Conservation (phyloP, 805 yeast species). For the Yamadazyma ubonensis region DNA sequence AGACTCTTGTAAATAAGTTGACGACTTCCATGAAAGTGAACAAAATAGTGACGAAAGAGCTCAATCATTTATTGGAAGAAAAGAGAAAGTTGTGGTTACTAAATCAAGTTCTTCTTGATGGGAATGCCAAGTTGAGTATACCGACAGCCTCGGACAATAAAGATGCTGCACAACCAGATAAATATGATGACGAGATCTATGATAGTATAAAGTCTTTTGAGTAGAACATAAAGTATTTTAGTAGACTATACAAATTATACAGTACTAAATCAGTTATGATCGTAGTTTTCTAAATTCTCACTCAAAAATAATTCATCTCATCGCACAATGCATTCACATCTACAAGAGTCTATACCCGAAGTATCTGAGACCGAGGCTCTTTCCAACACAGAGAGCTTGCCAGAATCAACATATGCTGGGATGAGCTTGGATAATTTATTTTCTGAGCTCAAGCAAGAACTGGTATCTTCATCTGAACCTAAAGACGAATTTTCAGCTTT, state of each 20-base stretch:
- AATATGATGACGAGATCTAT: constrained; percentile 14
- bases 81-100: constrained; percentile 39
- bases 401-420: constrained; percentile 16
- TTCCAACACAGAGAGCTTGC: constrained; percentile 26
- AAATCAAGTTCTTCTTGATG: constrained; percentile 45
- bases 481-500: constrained; percentile 32
- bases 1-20: constrained; percentile 29
- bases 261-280: too few relatives aligned
- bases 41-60: constrained; percentile 30
- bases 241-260: too few relatives aligned
- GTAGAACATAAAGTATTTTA: constrained; percentile 1
- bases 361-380: constrained; percentile 24
- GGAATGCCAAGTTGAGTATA: constrained; percentile 38
- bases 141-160: constrained; percentile 14
- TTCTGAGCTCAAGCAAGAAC: constrained; percentile 27
- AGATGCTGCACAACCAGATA: constrained; percentile 10
- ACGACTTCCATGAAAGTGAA: constrained; percentile 41
- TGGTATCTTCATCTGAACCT: constrained; percentile 1
- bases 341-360: constrained; percentile 15
- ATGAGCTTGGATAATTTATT: constrained; percentile 33
- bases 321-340: constrained; percentile 9
- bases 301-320: too few relatives aligned
- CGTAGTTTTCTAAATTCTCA: too few relatives aligned
- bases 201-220: constrained; percentile 7
- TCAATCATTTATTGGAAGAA: constrained; percentile 24